Evolutionary conservation across 1,284 basidiomycete species (phyloP).

Genomic region (Heterobasidion occidentale): DNA sequence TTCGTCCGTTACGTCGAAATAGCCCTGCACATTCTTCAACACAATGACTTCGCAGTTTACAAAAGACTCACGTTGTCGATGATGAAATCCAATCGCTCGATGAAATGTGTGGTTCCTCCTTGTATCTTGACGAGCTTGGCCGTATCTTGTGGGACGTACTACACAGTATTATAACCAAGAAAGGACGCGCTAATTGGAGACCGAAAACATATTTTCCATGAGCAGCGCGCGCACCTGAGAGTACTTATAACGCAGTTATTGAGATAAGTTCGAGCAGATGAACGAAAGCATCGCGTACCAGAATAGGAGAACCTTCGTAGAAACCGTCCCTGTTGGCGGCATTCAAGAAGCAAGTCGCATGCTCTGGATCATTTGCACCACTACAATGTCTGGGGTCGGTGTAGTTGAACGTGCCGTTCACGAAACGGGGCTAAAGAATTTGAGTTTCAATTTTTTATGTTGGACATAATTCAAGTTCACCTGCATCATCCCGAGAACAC

Average conservation of each 20-base stretch:
- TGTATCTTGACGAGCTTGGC: constrained; percentile 50
- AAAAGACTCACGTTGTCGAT: constrained; percentile 33
- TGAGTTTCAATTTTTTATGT: background rate
- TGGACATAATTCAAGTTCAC: constrained; percentile 17
- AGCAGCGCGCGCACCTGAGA: background rate
- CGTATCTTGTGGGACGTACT: constrained; percentile 59
- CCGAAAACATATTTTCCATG: background rate
- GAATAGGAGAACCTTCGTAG: constrained; percentile 56
- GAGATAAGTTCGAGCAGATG: background rate
- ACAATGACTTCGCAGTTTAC: background rate
- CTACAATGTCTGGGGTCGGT: constrained; percentile 64
- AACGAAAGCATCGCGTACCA: constrained; percentile 29
- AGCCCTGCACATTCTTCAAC: constrained; percentile 22
- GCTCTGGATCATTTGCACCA: constrained; percentile 41
- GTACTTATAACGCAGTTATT: background rate
- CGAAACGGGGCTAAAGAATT: constrained; percentile 39
- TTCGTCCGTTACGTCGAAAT: constrained; percentile 51
- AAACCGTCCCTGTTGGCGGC: constrained; percentile 52
- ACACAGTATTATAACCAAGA: constrained; percentile 1
- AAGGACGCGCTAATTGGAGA: background rate
- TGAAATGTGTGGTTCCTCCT: constrained; percentile 47
- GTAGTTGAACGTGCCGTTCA: constrained; percentile 53
- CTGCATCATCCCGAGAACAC: constrained; percentile 45
- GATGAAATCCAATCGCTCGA: constrained; percentile 46
- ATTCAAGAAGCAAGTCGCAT: constrained; percentile 54